Base-by-base conservation (phyloP, 179 eudicot species). In the Pouteria campechiana region DNA sequence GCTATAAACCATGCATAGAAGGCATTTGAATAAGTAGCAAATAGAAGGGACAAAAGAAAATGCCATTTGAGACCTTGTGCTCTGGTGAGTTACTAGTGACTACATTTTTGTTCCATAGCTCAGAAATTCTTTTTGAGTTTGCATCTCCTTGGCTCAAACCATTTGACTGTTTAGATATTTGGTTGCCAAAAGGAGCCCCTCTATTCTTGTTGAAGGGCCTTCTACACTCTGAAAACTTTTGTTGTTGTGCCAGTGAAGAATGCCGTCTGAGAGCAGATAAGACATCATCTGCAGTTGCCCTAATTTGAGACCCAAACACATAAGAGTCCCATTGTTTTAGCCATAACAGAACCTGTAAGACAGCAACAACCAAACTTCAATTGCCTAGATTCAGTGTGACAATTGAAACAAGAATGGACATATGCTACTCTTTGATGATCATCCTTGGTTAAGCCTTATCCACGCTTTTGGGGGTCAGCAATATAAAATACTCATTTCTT, bases 61-160 rank as follows among this genome's bases (percentile, higher is more conserved):
- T n/a, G n/a, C n/a, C n/a, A n/a, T n/a, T n/a, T n/a, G n/a, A n/a
- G 44, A 90, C 98, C 98, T 90, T 90, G 44, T 78, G 87, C 43
- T 82, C 92, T 41, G 83, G 88, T 50, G 82, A 67, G 50, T 73
- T 80, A 58, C 67, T 50, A 50, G 55, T 64, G 58, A 39, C 77
- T 40, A 39, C 52, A 50, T 49, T 82, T 74, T 66, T 79, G 59
- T 59, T 73, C 54, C 67, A 78, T 36, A 48, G 43, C 32, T 61
- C 78, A 38, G 63, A 63, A 54, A 25, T 27, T 40, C 57, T 67
- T 45, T 57, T 73, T 17, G 70, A 51, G 33, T 41, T 60, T 46
- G 52, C 61, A 32, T 62, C 58, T 55, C 64, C 80, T 53, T 58
- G 55, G 48, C 60, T 69, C 21, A 45, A 25, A 46, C 42, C 33